These are phyloP conservation scores for Triangularia setosa DNA, from an alignment of 2,329 filamentous ascomycete species.

Conservation along the genomic window DNA sequence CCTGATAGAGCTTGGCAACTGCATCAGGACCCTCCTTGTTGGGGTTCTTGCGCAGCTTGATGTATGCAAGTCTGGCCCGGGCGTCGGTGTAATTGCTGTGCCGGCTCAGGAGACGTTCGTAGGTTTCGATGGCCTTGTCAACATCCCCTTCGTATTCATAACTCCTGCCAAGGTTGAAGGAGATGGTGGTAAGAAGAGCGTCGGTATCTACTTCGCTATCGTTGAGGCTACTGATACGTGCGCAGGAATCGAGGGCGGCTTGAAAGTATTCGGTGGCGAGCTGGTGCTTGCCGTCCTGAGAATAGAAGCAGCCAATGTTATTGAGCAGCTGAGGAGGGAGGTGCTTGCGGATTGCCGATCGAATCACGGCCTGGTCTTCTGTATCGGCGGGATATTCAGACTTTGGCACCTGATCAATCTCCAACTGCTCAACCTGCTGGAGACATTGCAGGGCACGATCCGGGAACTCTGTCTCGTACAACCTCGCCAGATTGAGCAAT, in stretches of 20 bases:
- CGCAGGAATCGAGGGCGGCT: slow-evolving; percentile 81
- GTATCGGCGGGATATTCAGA: slow-evolving; percentile 60
- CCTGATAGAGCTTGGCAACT: slow-evolving; percentile 79
- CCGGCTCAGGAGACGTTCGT: slow-evolving; percentile 77
- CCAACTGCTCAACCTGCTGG: slow-evolving; percentile 85
- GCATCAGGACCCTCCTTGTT: slow-evolving; percentile 82
- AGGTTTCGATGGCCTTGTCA: slow-evolving; percentile 82
- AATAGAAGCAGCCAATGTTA: slow-evolving; percentile 96
- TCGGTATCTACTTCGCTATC: slow-evolving; percentile 76
- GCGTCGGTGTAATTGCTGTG: slow-evolving; percentile 94
- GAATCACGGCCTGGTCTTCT: slow-evolving; percentile 58
- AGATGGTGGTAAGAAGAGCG: slow-evolving; percentile 90
- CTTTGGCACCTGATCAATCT: slow-evolving; percentile 71
- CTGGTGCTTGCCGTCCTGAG: slow-evolving; percentile 77
- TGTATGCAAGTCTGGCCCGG: slow-evolving; percentile 81
- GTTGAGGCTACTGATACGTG: slow-evolving; percentile 68
- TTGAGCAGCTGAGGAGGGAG: slow-evolving; percentile 89
- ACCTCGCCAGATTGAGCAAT: slow-evolving; percentile 81
- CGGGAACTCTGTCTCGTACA: slow-evolving; percentile 81
- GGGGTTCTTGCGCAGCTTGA: slow-evolving; percentile 75
- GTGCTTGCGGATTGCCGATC: slow-evolving; percentile 64
- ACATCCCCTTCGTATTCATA: slow-evolving; percentile 81
- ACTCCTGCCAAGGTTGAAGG: slow-evolving; percentile 90
- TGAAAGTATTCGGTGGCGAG: slow-evolving; percentile 85
- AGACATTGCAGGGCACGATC: slow-evolving; percentile 92